A percentile compares a stretch with the other conserved stretches of the same genome.
Evolutionary conservation across 352 stramenopile species (phyloP).

Genomic region (Proteromonas lacertae): DNA sequence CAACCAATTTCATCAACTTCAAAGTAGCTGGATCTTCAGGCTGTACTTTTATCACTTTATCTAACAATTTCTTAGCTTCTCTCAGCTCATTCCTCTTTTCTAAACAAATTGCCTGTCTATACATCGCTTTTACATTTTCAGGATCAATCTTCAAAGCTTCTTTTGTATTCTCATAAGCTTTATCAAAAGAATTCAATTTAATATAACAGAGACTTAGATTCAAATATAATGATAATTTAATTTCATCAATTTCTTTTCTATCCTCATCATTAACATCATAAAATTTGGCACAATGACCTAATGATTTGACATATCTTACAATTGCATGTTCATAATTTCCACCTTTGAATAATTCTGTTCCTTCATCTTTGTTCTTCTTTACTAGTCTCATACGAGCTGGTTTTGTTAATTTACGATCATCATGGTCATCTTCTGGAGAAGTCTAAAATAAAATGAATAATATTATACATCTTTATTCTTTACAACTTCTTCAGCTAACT

Average conservation of each 20-base stretch:
- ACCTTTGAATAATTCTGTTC: constrained; percentile 56
- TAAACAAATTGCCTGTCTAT: neutral
- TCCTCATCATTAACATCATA: constrained; percentile 41
- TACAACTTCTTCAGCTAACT: too few relatives aligned
- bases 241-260: constrained; percentile 33
- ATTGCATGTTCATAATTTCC: constrained; percentile 45
- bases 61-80: neutral
- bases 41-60: neutral
- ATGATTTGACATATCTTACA: constrained; percentile 46
- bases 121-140: constrained; percentile 11
- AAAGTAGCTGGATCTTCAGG: neutral
- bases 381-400: constrained; percentile 59
- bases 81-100: neutral
- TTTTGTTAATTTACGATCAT: constrained; percentile 56
- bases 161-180: constrained; percentile 37
- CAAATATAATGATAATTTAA: constrained; percentile 51
- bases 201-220: constrained; percentile 63
- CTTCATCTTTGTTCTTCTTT: constrained; percentile 68
- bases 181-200: constrained; percentile 48
- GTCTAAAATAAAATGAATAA: too few relatives aligned
- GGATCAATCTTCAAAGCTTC: constrained; percentile 26
- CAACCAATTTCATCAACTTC: neutral
- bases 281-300: constrained; percentile 53
- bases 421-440: constrained; percentile 45
- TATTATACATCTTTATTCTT: too few relatives aligned